These are phyloP conservation scores for Sanchytrium tribonematis DNA, from an alignment of 371 early-diverging fungal genomes.

Conservation along the genomic window DNA sequence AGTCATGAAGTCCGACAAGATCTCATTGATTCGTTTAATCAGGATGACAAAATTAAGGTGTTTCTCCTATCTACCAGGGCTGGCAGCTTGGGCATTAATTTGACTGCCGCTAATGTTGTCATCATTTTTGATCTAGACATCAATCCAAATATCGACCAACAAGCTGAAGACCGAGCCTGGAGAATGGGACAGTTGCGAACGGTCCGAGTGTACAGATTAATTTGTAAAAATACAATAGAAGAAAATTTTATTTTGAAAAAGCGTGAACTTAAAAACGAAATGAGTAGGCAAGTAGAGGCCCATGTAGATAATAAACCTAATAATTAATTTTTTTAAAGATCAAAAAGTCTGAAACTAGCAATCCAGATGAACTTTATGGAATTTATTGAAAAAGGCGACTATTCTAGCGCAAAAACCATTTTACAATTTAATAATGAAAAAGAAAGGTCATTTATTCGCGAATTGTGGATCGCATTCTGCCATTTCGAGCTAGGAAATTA, in stretches of 20 bases:
- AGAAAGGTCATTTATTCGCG: background rate
- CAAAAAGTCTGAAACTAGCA: background rate
- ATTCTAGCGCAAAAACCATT: background rate
- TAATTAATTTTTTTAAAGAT: background rate
- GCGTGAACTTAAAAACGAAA: background rate
- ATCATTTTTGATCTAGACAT: slow-evolving; percentile 87
- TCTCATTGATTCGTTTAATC: slow-evolving; percentile 72
- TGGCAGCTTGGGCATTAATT: slow-evolving; percentile 86
- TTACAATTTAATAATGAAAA: background rate
- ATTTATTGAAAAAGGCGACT: background rate
- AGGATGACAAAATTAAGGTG: slow-evolving; percentile 43
- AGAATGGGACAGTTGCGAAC: slow-evolving; percentile 82
- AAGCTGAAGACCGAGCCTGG: slow-evolving; percentile 76
- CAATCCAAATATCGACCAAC: slow-evolving; percentile 89
- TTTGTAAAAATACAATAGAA: slow-evolving; percentile 81
- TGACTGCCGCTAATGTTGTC: slow-evolving; percentile 82
- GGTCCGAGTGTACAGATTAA: slow-evolving; percentile 69
- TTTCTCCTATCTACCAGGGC: slow-evolving; percentile 75
- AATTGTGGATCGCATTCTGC: background rate
- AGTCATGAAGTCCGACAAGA: slow-evolving; percentile 70
- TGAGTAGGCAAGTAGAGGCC: background rate
- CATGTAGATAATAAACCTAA: background rate
- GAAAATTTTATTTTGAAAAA: slow-evolving; percentile 36
- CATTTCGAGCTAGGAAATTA: background rate
- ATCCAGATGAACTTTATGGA: background rate